Percentiles rank a stretch among this genome's conserved stretches.
Conservation (phyloP, 345 rosid species). For the Eucalyptus sp. region DNA sequence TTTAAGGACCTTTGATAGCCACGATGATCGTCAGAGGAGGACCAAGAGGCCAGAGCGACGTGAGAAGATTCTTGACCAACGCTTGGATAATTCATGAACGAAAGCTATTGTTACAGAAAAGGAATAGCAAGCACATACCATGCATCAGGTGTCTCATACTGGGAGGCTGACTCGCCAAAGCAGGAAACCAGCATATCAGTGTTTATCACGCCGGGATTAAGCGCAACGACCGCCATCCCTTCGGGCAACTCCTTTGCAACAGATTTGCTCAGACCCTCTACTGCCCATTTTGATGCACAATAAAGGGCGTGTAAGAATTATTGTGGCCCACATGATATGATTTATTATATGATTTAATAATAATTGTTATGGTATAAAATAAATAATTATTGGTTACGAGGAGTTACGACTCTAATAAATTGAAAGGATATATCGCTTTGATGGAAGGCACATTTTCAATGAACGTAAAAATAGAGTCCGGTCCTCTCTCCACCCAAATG, state of each 20-base stretch:
- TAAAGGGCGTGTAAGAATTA: conserved; percentile 41
- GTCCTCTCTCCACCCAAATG: too few species aligned
- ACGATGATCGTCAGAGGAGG: not conserved
- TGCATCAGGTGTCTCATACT: conserved; percentile 76
- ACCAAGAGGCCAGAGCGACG: not conserved
- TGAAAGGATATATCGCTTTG: too few species aligned
- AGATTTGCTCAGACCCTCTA: conserved; percentile 82
- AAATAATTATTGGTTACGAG: too few species aligned
- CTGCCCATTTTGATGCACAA: conserved; percentile 98
- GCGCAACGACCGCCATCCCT: conserved; percentile 83
- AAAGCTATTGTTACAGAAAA: not conserved
- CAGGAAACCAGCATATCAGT: conserved; percentile 87
- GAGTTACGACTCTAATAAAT: too few species aligned
- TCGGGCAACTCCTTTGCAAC: conserved; percentile 88
- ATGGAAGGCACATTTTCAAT: too few species aligned
- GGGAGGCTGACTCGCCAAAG: conserved; percentile 73
- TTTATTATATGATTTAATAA: too few species aligned
- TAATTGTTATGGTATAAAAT: too few species aligned
- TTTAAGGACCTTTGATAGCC: not conserved
- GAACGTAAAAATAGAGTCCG: too few species aligned
- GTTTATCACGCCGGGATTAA: conserved; percentile 87
- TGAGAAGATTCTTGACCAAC: not conserved
- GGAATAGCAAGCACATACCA: conserved; percentile 31
- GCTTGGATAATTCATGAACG: not conserved
- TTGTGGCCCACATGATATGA: too few species aligned